Base-by-base conservation (phyloP, 345 rosid species). In the Moricandia arvensis region DNA sequence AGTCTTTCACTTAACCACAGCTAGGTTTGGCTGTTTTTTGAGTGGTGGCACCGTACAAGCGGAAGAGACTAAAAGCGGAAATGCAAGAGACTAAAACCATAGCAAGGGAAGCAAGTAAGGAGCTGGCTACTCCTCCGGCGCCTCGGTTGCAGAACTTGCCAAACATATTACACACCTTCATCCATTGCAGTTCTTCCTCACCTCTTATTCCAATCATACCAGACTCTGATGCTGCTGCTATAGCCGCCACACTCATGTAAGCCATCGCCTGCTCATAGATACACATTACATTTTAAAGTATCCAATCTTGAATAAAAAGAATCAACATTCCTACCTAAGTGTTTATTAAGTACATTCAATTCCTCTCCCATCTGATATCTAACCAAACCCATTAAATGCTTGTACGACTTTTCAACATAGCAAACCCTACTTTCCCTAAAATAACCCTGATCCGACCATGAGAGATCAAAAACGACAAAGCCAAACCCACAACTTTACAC, bases 21-120 rank as follows among this genome's bases (percentile, higher is more conserved):
- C 13, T 64, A 26, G 37, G 66, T 63, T 69, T 30, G 66, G 18
- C 30, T 35, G 63, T 61, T 16, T 68, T 68, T 79, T 87, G 73
- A 41, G 15, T 76, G 38, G 29, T 76, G 35, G 81, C 75, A 0
- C 95, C 90, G 8, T 87, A 95, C 83, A 90, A 78, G 1, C 97
- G 92, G 70, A 95, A 95, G 67, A 95, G 94, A 66, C 90, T 69
- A 80, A 90, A 95, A 3, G 97, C 90, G 0, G 99, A 95, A 11
- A 92, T 77, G 65, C 87, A 81, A 7, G 97, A 89, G 53, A 89
- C 70, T 4, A 67, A 69, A 53, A 88, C 94, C 88, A 80, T 86
- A 67, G 91, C 59, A 1, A 87, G 3, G 65, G 89, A 69, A 3
- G 77, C 96, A 21, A 92, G 37, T 58, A 90, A 8, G 0, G 96